Base-by-base conservation (phyloP, 2,329 filamentous ascomycete genomes). In the Cytospora schulzeri region DNA sequence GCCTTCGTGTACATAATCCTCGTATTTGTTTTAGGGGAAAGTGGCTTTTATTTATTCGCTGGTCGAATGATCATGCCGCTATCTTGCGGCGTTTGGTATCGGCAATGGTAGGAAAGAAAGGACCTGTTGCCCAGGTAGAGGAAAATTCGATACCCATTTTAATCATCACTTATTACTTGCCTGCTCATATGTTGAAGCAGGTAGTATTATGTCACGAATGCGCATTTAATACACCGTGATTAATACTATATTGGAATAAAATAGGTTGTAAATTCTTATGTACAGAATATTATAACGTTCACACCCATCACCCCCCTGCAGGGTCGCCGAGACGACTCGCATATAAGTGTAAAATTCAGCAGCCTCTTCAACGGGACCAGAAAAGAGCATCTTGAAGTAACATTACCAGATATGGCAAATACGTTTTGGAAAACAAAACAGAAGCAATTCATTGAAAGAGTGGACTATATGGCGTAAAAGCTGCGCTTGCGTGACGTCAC, bases 401-500 rank as follows among this genome's bases (percentile, higher is more conserved):
- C 1, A 22, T 7, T 45, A 5, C 1, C 6, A n/a, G 3, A 24
- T 5, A 5, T 14, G 45, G n/a, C 11, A 14, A 48, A 48, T 22
- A 48, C 2, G 24, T 3, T 4, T 4, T 9, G 5, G 41, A 8
- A 48, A 24, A 4, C 45, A 12, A 24, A 14, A 48, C 2, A 9
- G 45, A 24, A 24, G n/a, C 2, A 22, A 3, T 24, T 48, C 41
- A 6, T n/a, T n/a, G 7, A 45, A 45, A 24, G 9, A 24, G 45
- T 22, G n/a, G n/a, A 48, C 45, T 11, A 24, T 48, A 48, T 61
- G 59, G 51, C 59, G 59, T 50, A 50, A 19, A 12, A 55, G n/a
- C n/a, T 55, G 52, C 22, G 38, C 51, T 28, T 48, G 4, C 51
- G 51, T 61, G 59, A 61, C 59, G 59, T 61, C 59, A 61, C 59